These are phyloP conservation scores for Sonneratia caseolaris DNA, from an alignment of 345 rosid species.

Conservation along the genomic window DNA sequence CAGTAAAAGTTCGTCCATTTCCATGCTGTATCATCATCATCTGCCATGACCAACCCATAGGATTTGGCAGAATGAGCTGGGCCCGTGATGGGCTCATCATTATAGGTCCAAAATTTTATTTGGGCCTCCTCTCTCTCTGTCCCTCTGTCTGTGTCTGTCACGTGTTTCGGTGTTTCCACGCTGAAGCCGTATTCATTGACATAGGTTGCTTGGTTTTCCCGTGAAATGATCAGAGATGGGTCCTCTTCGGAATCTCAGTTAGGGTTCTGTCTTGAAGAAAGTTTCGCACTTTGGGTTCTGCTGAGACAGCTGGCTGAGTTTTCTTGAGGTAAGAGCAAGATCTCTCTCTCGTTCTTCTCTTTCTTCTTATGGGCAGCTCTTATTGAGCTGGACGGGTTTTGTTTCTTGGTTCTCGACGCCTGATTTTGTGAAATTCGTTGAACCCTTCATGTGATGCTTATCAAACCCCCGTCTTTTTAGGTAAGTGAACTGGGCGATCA, in stretches of 20 bases:
- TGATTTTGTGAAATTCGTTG: background rate
- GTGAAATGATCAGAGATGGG: slow-evolving; percentile 1
- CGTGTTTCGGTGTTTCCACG: background rate
- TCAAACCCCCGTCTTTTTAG: background rate
- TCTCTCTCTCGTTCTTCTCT: background rate
- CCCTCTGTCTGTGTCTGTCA: background rate
- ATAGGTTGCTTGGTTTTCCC: slow-evolving; percentile 1
- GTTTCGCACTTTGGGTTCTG: background rate
- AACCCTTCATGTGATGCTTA: background rate
- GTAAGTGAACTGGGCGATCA: background rate
- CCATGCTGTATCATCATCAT: background rate
- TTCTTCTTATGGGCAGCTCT: background rate
- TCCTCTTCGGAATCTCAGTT: slow-evolving; percentile 4
- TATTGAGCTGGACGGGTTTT: background rate
- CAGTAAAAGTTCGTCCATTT: too few relatives aligned
- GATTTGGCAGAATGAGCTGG: background rate
- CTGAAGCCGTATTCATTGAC: background rate
- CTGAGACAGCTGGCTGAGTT: background rate
- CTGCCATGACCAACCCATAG: background rate
- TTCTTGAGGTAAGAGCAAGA: slow-evolving; percentile 3
- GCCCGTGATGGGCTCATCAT: background rate
- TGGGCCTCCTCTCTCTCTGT: background rate
- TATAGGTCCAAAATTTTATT: too few relatives aligned
- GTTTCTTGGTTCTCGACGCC: background rate
- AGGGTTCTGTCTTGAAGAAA: background rate